Conservation (phyloP, 2,329 filamentous ascomycete species). For the Akanthomyces lecanii region DNA sequence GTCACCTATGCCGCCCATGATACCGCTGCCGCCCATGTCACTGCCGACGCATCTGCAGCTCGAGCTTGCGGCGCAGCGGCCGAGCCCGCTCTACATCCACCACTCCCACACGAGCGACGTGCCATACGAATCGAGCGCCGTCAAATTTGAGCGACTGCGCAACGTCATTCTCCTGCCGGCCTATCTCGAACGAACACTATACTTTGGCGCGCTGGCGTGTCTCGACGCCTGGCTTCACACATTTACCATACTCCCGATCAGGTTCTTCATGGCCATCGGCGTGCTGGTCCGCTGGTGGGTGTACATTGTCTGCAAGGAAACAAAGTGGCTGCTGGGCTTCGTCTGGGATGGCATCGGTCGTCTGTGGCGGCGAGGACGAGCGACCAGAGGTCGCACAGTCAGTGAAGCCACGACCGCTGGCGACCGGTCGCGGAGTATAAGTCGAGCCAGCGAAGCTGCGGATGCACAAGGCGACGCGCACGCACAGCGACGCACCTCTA, state of each 20-base stretch:
- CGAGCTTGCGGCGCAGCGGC: constrained; percentile 57
- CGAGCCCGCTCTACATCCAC: constrained; percentile 63
- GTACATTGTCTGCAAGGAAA: constrained; percentile 67
- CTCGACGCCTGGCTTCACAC: constrained; percentile 95
- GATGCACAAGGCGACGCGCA: constrained; percentile 4
- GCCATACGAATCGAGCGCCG: constrained; percentile 86
- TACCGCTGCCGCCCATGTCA: constrained; percentile 63
- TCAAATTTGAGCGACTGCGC: constrained; percentile 86
- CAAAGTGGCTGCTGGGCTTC: constrained; percentile 66
- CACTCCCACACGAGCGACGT: constrained; percentile 52
- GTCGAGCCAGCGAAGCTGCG: constrained; percentile 27
- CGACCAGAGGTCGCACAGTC: constrained; percentile 32
- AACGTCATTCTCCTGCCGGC: constrained; percentile 83
- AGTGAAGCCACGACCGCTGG: constrained; percentile 32
- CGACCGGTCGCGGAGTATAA: constrained; percentile 38
- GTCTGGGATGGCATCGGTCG: constrained; percentile 76
- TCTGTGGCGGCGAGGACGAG: constrained; percentile 64
- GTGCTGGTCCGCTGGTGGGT: constrained; percentile 77
- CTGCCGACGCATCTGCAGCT: constrained; percentile 62
- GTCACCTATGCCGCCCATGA: constrained; percentile 49
- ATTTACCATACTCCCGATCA: constrained; percentile 88
- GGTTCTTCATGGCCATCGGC: constrained; percentile 75
- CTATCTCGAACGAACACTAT: constrained; percentile 77
- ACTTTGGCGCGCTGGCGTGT: constrained; percentile 86
- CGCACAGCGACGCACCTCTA: constrained; percentile 19